Percentiles rank a stretch among this genome's conserved stretches.
Conservation (phyloP, 2,329 filamentous ascomycete species). For the Zymoseptoria pseudotritici region DNA sequence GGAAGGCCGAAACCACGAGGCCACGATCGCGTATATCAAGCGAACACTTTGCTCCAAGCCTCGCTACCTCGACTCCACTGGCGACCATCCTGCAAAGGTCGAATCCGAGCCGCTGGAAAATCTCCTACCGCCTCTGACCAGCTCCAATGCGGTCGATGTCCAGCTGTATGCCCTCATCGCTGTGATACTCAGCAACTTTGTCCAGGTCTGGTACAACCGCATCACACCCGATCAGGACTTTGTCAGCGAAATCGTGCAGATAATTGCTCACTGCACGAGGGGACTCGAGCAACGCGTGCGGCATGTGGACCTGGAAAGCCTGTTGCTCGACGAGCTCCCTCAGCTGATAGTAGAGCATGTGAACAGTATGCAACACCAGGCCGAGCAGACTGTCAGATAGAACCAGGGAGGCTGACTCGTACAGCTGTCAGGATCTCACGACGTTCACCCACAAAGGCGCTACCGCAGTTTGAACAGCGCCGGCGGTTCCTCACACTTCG, state of each 20-base stretch:
- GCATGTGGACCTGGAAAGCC: slow-evolving; percentile 70
- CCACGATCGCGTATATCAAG: slow-evolving; percentile 64
- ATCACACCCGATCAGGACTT: slow-evolving; percentile 88
- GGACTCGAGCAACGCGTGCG: slow-evolving; percentile 79
- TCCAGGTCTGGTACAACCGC: slow-evolving; percentile 86
- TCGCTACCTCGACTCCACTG: slow-evolving; percentile 7
- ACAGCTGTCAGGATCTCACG: slow-evolving; percentile 19
- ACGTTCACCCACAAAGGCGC: slow-evolving; percentile 1
- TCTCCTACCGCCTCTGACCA: slow-evolving; percentile 82
- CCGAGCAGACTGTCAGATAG: not conserved
- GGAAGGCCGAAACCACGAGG: slow-evolving; percentile 52
- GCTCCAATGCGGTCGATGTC: slow-evolving; percentile 85
- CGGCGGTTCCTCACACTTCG: slow-evolving; percentile 67
- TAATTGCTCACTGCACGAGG: slow-evolving; percentile 86
- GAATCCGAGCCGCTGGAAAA: slow-evolving; percentile 63
- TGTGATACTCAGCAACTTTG: slow-evolving; percentile 81
- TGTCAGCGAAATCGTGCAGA: slow-evolving; percentile 76
- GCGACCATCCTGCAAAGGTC: slow-evolving; percentile 2
- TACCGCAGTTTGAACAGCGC: slow-evolving; percentile 7
- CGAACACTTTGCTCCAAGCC: slow-evolving; percentile 12
- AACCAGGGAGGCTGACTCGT: slow-evolving; percentile 17
- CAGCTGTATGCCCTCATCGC: slow-evolving; percentile 90
- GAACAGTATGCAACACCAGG: slow-evolving; percentile 48
- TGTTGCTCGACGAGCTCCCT: slow-evolving; percentile 83
- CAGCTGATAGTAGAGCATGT: slow-evolving; percentile 74